A percentile compares a stretch with the other conserved stretches of the same genome.
Evolutionary conservation across 1,139 yeast species (phyloP).

Genomic region (Kodamaea anthophila): DNA sequence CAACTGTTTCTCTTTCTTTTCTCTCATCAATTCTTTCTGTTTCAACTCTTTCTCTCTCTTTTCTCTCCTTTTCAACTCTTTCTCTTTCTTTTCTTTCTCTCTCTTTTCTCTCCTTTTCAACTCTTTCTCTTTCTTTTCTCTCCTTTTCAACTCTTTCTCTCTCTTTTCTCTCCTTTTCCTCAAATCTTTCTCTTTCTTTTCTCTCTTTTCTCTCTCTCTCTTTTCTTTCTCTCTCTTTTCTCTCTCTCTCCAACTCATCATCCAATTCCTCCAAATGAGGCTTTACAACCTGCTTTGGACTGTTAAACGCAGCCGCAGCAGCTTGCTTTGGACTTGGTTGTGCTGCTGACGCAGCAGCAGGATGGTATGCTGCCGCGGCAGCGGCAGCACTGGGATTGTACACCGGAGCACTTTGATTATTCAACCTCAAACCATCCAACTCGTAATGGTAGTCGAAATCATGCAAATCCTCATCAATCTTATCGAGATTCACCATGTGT

Average conservation of each 20-base stretch:
- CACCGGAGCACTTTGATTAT: conserved; percentile 2
- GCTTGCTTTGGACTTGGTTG: background rate
- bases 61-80: no score
- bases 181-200: background rate
- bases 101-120: no score
- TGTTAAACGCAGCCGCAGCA: background rate
- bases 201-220: background rate
- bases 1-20: no score
- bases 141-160: background rate
- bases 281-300: conserved; percentile 1
- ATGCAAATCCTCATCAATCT: conserved; percentile 41
- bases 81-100: no score
- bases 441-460: conserved; percentile 41
- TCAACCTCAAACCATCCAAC: conserved; percentile 14
- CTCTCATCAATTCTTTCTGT: no score
- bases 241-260: no score
- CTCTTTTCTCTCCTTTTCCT: background rate
- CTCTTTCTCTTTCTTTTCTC: background rate
- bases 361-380: conserved; percentile 3
- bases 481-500: conserved; percentile 22
- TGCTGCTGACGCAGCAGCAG: background rate
- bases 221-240: background rate
- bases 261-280: no score
- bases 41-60: no score
- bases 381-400: conserved; percentile 1